phyloP scores from a whole-genome alignment of 805 yeast genomes.

The Kockiozyma suomiensis region DNA sequence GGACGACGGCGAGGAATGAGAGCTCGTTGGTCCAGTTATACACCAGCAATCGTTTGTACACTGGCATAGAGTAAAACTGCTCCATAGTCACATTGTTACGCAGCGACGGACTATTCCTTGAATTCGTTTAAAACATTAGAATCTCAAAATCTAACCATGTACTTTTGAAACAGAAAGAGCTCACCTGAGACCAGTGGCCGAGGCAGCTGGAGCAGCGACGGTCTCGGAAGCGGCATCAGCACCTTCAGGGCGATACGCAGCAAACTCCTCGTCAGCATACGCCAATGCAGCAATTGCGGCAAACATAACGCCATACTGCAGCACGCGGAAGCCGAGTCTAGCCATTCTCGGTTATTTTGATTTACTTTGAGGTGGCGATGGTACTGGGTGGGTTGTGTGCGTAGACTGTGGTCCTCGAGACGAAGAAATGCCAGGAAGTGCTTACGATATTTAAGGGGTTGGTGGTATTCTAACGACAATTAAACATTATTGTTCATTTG shows the following conservation, averaged over 20 bases:
- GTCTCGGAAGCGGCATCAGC: constrained; percentile 14
- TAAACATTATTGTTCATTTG: too few relatives aligned
- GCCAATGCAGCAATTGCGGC: constrained; percentile 11
- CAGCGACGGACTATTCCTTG: not conserved
- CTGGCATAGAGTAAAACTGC: constrained; percentile 60
- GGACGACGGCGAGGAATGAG: constrained; percentile 55
- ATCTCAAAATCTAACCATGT: not conserved
- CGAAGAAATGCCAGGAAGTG: not conserved
- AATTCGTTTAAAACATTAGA: too few relatives aligned
- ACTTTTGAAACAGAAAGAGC: not conserved
- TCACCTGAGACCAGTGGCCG: not conserved
- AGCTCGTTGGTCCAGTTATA: constrained; percentile 82
- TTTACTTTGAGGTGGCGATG: not conserved
- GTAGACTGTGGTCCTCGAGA: not conserved
- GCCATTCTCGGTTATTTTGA: not conserved
- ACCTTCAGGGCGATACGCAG: constrained; percentile 26
- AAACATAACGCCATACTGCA: constrained; percentile 11
- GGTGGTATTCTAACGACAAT: too few relatives aligned
- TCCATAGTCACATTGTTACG: constrained; percentile 39
- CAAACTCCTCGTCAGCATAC: constrained; percentile 30
- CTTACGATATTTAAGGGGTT: not conserved
- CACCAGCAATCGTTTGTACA: constrained; percentile 57
- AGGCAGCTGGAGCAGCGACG: constrained; percentile 8
- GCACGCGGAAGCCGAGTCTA: not conserved
- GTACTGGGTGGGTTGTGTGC: not conserved